Evolutionary conservation across 108 stramenopile species (phyloP).

Genomic region (Mayamaea pseudoterrestris): DNA sequence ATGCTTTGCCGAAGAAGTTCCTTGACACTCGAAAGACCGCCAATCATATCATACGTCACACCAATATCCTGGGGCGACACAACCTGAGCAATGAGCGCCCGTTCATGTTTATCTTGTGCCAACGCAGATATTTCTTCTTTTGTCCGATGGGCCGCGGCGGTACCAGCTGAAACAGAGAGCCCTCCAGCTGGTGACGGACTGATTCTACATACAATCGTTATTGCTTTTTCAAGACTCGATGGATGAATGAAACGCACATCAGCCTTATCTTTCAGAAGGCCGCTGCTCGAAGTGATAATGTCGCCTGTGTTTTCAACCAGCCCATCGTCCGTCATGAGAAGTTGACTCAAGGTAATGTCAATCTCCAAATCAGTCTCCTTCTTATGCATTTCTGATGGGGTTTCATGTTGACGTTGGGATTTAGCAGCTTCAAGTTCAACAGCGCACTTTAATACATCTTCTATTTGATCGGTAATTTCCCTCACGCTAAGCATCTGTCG

Average conservation of each 20-base stretch:
- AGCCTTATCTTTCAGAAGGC: not conserved
- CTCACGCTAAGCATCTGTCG: slow-evolving; percentile 73
- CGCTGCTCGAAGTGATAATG: not conserved
- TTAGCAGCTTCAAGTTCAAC: slow-evolving; percentile 80
- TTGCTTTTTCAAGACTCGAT: slow-evolving; percentile 59
- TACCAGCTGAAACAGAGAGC: slow-evolving; percentile 30
- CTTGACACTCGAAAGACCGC: slow-evolving; percentile 86
- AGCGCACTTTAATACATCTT: slow-evolving; percentile 64
- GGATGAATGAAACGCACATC: slow-evolving; percentile 54
- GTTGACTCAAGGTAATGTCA: slow-evolving; percentile 48
- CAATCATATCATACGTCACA: slow-evolving; percentile 94
- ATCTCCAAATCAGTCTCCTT: slow-evolving; percentile 14
- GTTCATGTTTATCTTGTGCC: slow-evolving; percentile 88
- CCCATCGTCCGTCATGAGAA: slow-evolving; percentile 25
- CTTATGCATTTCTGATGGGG: slow-evolving; percentile 25
- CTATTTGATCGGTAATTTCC: slow-evolving; percentile 53
- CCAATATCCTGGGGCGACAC: slow-evolving; percentile 86
- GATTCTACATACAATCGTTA: slow-evolving; percentile 56
- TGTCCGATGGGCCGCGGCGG: slow-evolving; percentile 41
- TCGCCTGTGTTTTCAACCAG: slow-evolving; percentile 3
- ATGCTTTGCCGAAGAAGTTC: slow-evolving; percentile 89
- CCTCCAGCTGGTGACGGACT: slow-evolving; percentile 67
- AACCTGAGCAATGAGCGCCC: slow-evolving; percentile 72
- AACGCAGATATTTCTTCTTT: slow-evolving; percentile 71
- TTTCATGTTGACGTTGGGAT: slow-evolving; percentile 52